These are phyloP conservation scores for Magnaporthiopsis rhizophila DNA, from an alignment of 2,329 filamentous ascomycete genomes.

Conservation along the genomic window DNA sequence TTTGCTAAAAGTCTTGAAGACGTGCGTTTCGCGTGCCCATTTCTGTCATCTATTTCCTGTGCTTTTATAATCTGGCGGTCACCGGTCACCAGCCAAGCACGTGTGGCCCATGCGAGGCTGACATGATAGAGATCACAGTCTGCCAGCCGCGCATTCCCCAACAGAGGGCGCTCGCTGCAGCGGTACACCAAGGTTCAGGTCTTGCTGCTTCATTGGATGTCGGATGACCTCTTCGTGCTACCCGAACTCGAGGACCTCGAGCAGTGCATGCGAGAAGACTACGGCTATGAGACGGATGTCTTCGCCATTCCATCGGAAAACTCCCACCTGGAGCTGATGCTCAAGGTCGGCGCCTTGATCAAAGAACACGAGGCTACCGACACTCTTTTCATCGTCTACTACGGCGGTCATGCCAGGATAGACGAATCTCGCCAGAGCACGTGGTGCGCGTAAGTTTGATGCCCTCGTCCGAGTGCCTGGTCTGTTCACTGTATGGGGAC, in stretches of 20 bases:
- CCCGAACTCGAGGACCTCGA: conserved; percentile 50
- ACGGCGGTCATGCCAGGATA: conserved; percentile 52
- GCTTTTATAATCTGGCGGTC: background rate
- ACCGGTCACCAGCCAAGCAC: background rate
- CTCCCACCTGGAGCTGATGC: conserved; percentile 49
- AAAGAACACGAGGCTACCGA: conserved; percentile 48
- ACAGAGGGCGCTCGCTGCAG: conserved; percentile 41
- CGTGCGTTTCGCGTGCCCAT: conserved; percentile 26
- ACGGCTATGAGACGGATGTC: conserved; percentile 47
- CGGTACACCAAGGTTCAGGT: conserved; percentile 48
- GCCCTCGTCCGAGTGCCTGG: background rate
- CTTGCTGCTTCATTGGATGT: conserved; percentile 49
- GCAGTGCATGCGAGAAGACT: conserved; percentile 45
- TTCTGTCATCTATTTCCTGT: background rate
- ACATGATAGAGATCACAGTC: conserved; percentile 28
- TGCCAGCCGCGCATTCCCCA: conserved; percentile 47
- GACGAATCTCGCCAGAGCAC: conserved; percentile 52
- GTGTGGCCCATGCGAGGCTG: background rate
- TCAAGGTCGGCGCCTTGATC: conserved; percentile 47
- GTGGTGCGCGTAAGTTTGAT: conserved; percentile 44
- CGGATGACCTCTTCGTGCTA: conserved; percentile 49
- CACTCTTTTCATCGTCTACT: conserved; percentile 50
- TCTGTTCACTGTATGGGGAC: background rate
- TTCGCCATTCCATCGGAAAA: conserved; percentile 52
- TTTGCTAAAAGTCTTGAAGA: conserved; percentile 49